A percentile compares a stretch with the other conserved stretches of the same genome.
Evolutionary conservation across 805 yeast species (phyloP).

Genomic region (Metschnikowia chrysomelidarum): DNA sequence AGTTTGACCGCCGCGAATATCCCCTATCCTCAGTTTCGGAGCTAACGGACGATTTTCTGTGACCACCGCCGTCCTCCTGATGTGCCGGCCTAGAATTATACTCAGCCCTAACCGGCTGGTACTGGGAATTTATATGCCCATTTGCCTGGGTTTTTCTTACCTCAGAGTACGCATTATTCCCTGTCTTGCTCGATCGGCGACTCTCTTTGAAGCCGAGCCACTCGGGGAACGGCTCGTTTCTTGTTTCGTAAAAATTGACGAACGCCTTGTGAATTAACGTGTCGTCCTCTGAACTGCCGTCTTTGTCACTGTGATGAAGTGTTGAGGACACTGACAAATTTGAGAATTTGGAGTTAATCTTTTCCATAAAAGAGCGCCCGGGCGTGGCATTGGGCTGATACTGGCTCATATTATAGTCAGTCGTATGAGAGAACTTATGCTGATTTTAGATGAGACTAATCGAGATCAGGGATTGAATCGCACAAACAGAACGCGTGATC

Average conservation of each 20-base stretch:
- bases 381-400: constrained; percentile 24
- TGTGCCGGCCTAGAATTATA: constrained; percentile 16
- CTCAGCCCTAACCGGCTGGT: constrained; percentile 27
- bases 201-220: constrained; percentile 37
- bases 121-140: constrained; percentile 19
- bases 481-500: no score
- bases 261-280: constrained; percentile 45
- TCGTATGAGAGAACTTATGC: no score
- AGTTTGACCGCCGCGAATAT: constrained; percentile 33
- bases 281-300: constrained; percentile 37
- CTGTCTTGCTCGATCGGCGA: neutral
- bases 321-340: constrained; percentile 31
- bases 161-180: neutral
- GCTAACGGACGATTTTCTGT: constrained; percentile 6
- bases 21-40: constrained; percentile 14
- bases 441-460: no score
- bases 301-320: constrained; percentile 29
- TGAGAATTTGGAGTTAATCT: constrained; percentile 37
- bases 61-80: neutral
- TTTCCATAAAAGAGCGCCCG: constrained; percentile 33
- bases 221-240: constrained; percentile 38
- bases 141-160: constrained; percentile 1
- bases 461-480: no score
- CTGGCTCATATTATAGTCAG: constrained; percentile 22
- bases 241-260: constrained; percentile 35